Evolutionary conservation across 106 monocot species (phyloP), one percentile per base, ranked within the genome.

Genomic region (Dendrobium chrysotoxum): DNA sequence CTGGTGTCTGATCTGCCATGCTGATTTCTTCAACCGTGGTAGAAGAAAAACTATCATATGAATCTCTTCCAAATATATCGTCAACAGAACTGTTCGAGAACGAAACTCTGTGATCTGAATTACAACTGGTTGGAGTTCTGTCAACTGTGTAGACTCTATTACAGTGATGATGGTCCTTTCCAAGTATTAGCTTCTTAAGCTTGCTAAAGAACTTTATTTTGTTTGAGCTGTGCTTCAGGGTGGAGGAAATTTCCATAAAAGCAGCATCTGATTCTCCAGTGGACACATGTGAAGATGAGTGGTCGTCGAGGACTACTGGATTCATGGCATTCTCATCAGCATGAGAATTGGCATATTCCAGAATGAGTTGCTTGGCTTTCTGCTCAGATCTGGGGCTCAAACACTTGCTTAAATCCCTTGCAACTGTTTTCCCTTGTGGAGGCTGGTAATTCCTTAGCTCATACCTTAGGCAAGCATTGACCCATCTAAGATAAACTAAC

Each of bases 401-500:
- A 21, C 68, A 79, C 54, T 79, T 88, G 82, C 88, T 91, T 30
- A 91, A 81, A 50, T 96, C 93, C 68, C 78, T 88, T 20, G 95
- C 95, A 15, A 64, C 53, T 53, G 72, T 57, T 81, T 82, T 82
- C 39, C 85, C 86, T 54, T 74, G 72, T 55, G 82, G 41, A 17
- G 85, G 82, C 54, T 91, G 82, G 55, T 76, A 85, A 53, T 88
- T 84, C 40, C 85, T 85, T 31, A 91, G 68, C 76, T 96, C 96
- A 76, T 96, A 85, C 53, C 96, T 80, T 50, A 96, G 77, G 85
- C 96, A 93, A 53, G 96, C 96, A 80, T 96, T 93, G 65, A 96
- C 68, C 96, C 96, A 91, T 77, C 83, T 86, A 30, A 96, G 93
- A 61, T 96, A 91, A 12, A 96, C 93, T 21, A 96, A 67, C 64